Conservation (phyloP, 495 filamentous ascomycete species). For the Venustampulla echinocandica region DNA sequence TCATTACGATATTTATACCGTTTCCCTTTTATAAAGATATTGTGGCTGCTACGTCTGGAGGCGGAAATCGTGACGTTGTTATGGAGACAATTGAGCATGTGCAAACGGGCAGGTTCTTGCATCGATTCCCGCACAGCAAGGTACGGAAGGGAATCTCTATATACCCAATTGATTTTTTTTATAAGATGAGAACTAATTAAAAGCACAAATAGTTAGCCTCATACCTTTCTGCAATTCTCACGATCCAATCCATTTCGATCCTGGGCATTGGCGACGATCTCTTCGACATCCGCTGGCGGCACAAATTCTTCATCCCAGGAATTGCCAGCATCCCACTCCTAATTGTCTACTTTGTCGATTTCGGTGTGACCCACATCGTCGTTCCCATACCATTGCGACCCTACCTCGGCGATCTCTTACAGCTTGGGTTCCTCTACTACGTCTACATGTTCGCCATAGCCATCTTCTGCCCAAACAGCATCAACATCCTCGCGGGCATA, state of each 20-base stretch:
- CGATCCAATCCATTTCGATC: constrained; percentile 78
- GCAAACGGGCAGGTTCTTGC: constrained; percentile 70
- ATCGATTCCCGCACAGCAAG: constrained; percentile 91
- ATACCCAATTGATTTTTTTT: constrained; percentile 11
- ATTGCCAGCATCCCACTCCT: constrained; percentile 91
- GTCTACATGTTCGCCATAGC: constrained; percentile 89
- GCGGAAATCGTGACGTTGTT: constrained; percentile 82
- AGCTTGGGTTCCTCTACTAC: constrained; percentile 90
- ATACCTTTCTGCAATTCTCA: constrained; percentile 88
- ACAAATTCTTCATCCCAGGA: constrained; percentile 95
- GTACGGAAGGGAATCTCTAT: too few species aligned
- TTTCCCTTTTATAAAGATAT: constrained; percentile 98
- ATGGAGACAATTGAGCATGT: constrained; percentile 40
- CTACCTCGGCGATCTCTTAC: constrained; percentile 68
- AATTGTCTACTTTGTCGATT: constrained; percentile 95
- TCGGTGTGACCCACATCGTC: constrained; percentile 91
- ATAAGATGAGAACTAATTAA: background rate
- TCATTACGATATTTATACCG: constrained; percentile 83
- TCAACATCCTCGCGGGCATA: constrained; percentile 96
- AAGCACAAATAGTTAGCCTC: constrained; percentile 62
- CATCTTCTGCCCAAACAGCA: constrained; percentile 96
- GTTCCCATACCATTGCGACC: constrained; percentile 74
- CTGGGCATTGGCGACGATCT: constrained; percentile 93
- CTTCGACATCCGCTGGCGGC: constrained; percentile 97
- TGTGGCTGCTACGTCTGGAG: constrained; percentile 88